phyloP scores from a whole-genome alignment of 192 early-diverging fungal genomes.

The Linnemannia zychae region DNA sequence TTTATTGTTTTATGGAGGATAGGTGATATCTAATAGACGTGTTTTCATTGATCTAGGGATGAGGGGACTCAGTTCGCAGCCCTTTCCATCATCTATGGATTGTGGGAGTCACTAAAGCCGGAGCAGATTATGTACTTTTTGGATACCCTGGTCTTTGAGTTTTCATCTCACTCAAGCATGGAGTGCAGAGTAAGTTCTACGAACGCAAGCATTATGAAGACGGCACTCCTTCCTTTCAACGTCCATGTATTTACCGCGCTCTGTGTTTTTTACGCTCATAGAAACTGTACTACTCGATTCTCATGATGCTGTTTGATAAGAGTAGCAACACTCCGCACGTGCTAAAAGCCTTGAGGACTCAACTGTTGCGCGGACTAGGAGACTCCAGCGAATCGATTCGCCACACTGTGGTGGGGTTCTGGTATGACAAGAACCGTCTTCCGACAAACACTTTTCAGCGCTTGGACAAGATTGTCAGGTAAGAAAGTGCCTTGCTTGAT shows the following conservation, averaged over 20 bases:
- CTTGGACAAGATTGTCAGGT: conserved; percentile 58
- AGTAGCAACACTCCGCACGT: conserved; percentile 1
- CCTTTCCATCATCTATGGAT: conserved; percentile 66
- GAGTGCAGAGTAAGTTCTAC: conserved; percentile 62
- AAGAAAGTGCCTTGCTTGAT: background rate
- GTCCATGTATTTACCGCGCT: background rate
- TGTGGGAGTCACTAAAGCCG: conserved; percentile 54
- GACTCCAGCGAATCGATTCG: conserved; percentile 57
- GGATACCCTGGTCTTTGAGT: conserved; percentile 59
- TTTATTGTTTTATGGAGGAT: background rate
- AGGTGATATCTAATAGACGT: background rate
- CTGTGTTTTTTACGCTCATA: conserved; percentile 13
- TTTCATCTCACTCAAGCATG: conserved; percentile 62
- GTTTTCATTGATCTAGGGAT: conserved; percentile 50
- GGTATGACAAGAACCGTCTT: conserved; percentile 54
- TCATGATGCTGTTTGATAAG: conserved; percentile 54
- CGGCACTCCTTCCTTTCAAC: background rate
- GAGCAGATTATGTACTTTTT: conserved; percentile 67
- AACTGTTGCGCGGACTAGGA: conserved; percentile 62
- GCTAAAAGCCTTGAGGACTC: conserved; percentile 36
- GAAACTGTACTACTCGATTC: conserved; percentile 63
- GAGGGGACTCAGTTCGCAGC: conserved; percentile 68
- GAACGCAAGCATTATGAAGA: background rate
- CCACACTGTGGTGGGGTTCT: conserved; percentile 53
- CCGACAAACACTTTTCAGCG: conserved; percentile 50